Evolutionary conservation across 805 yeast species (phyloP).

Genomic region (Zygoascus flipseniorum): DNA sequence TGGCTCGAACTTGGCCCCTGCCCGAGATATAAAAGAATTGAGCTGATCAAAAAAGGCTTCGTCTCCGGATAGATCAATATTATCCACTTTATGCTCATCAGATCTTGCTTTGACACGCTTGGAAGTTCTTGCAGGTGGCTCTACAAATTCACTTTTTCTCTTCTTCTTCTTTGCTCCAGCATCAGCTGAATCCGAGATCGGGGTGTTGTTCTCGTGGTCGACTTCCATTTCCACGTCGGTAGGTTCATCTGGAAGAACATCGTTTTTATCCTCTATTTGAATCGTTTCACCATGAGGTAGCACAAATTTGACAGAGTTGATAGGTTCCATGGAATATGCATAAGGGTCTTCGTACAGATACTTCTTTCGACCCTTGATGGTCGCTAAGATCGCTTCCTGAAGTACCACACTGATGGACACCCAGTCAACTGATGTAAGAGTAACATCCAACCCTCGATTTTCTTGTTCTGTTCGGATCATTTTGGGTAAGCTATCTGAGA

Average conservation of each 20-base stretch:
- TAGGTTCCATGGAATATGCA: conserved; percentile 8
- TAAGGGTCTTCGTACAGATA: conserved; percentile 14
- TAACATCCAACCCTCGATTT: conserved; percentile 7
- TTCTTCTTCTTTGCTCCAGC: background rate
- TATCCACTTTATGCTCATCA: conserved; percentile 14
- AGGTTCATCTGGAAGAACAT: background rate
- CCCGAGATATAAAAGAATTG: conserved; percentile 11
- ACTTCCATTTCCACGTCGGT: background rate
- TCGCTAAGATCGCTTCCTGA: conserved; percentile 10
- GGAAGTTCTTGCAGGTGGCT: conserved; percentile 4
- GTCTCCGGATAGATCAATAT: conserved; percentile 15
- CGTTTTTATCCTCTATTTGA: background rate
- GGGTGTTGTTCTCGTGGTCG: background rate
- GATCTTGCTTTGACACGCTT: conserved; percentile 23
- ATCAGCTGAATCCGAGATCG: background rate
- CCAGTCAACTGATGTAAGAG: conserved; percentile 16
- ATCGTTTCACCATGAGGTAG: conserved; percentile 12
- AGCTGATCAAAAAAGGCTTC: conserved; percentile 20
- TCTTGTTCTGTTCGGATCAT: conserved; percentile 2
- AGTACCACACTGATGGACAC: conserved; percentile 10
- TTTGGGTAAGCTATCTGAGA: conserved; percentile 5
- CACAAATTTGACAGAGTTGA: conserved; percentile 10
- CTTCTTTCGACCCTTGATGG: conserved; percentile 11
- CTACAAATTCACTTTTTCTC: background rate
- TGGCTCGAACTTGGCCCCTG: conserved; percentile 10